These are phyloP conservation scores for Orbilia oligospora DNA, from an alignment of 2,329 filamentous ascomycete species.

Conservation along the genomic window DNA sequence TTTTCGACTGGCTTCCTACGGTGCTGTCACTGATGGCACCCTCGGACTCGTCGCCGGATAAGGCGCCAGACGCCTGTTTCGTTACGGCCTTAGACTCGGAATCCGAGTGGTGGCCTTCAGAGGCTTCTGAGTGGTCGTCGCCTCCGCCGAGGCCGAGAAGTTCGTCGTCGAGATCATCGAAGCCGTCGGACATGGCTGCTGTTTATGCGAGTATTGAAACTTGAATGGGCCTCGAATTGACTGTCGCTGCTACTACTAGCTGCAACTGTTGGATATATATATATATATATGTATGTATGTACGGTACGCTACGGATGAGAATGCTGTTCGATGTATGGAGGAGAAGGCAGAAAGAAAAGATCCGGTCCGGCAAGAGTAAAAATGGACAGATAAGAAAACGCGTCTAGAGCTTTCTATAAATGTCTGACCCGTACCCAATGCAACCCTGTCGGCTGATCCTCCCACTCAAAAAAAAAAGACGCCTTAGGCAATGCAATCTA, in stretches of 20 bases:
- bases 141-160: constrained; percentile 53
- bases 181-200: constrained; percentile 50
- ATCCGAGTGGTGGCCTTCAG: constrained; percentile 47
- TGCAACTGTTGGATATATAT: not conserved
- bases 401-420: constrained; percentile 14
- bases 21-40: constrained; percentile 57
- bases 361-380: not conserved
- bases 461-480: not conserved
- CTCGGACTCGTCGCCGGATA: constrained; percentile 53
- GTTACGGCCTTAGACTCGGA: constrained; percentile 30
- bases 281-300: no score
- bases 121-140: constrained; percentile 32
- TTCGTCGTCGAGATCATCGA: constrained; percentile 59
- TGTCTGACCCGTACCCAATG: not conserved
- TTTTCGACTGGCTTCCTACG: constrained; percentile 39
- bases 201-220: not conserved
- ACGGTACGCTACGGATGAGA: not conserved
- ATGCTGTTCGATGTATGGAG: not conserved
- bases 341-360: not conserved
- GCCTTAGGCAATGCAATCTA: not conserved
- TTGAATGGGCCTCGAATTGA: not conserved
- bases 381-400: constrained; percentile 15
- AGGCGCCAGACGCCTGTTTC: constrained; percentile 7
- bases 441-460: not conserved
- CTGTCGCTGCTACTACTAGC: not conserved